Base-by-base conservation (phyloP, 2,329 filamentous ascomycete genomes). In the Claviceps sp. region DNA sequence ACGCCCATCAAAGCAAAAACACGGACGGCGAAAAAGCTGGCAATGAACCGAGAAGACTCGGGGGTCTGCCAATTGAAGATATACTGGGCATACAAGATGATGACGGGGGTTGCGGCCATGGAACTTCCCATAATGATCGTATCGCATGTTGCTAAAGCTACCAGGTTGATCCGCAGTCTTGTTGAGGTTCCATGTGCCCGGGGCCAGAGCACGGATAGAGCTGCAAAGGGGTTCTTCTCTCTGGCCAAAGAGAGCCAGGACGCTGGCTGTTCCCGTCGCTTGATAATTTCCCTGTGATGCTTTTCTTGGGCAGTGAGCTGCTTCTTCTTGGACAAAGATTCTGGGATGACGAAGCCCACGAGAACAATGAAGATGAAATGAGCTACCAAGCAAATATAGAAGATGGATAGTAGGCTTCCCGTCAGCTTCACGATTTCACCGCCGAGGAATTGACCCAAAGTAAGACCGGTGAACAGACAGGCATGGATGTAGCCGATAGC, bases 401-500 rank as follows among this genome's bases (percentile, higher is more conserved):
- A 97, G 47, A 95, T 78, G n/a, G 81, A 78, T 6, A 96, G 65
- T 16, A 94, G 74, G 44, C 79, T 80, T 7, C 86, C 86, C 0
- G 86, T 90, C 65, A 75, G 77, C 60, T 86, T 79, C 60, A 95
- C 84, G 44, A 96, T 73, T 59, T 86, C 84, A 2, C 86, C 90
- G 0, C 89, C 85, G 22, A 95, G 62, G 2, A 94, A 75, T 7
- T 93, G 93, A 0, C 93, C 93, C 37, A 91, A 68, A 0, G 93
- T 91, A 46, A 97, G 80, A n/a, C 93, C 93, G 1, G 79, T 77
- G 66, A 95, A 97, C 8, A 98, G 73, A 58, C 85, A 89, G 11
- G 88, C 89, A 61, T 97, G 88, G 60, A 97, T 84, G 63, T 90
- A 91, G 6, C 88, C 90, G 65, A 97, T 93, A 4, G 83, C 81